Evolutionary conservation across 2,329 filamentous ascomycete species (phyloP), one percentile per base, ranked within the genome.

Genomic region (Phaeosphaeriaceae sp.): DNA sequence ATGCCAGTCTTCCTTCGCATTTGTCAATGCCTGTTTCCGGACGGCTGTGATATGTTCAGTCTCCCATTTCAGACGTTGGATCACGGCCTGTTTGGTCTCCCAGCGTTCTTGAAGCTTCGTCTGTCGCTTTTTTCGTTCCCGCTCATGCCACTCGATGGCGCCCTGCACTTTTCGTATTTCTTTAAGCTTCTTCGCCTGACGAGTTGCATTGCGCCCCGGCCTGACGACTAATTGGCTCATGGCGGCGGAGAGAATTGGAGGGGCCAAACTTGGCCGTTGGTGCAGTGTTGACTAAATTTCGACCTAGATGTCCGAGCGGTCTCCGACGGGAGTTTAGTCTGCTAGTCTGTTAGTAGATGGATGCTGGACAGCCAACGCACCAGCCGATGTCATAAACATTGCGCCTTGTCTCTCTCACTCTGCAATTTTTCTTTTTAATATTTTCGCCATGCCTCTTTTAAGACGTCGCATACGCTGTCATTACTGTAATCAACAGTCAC

Each of bases 1-100:
- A 56, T 87, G 78, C 85, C 89, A 96, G 72, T 93, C 87, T 70
- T 96, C 88, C 52, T 81, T 82, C 44, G 88, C 83, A 41, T 81
- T 79, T 57, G 77, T 68, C 46, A 83, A 81, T 35, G 83, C 84
- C 13, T 68, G 64, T 55, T 76, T 75, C 52, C 81, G 63, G 49
- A 70, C 46, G 2, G 45, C 30, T 6, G 43, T 45, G 42, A 61
- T 66, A 49, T 74, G 64, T 9, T 61, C 52, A 38, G 48, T 47
- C 17, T 62, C 38, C 56, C 60, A 67, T 48, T 21, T 40, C 13
- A 46, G 26, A 33, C 48, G 52, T 30, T 56, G 45, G 46, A 74
- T 47, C 34, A 53, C 40, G 36, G 60, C 49, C 38, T 70, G 61
- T 48, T 63, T 68, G 48, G 63, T 61, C 12, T 67, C 57, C 58